Conservation (phyloP, 2,329 filamentous ascomycete genomes). For the Fusarium euwallaceae region DNA sequence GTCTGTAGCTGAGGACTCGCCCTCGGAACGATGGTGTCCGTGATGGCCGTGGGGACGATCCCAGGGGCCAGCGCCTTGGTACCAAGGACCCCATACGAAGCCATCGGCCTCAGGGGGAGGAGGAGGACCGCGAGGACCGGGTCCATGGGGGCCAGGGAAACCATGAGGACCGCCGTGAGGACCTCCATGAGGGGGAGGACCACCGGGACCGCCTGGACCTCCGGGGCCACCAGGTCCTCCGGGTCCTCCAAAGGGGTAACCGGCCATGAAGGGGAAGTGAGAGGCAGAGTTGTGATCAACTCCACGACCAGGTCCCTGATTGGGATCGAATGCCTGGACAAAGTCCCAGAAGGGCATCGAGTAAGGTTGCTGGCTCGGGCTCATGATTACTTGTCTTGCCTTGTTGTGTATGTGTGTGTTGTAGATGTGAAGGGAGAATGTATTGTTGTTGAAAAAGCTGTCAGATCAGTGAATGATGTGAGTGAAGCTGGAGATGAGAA, state of each 20-base stretch:
- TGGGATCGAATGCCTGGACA: slow-evolving; percentile 51
- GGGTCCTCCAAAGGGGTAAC: slow-evolving; percentile 52
- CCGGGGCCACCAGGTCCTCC: slow-evolving; percentile 17
- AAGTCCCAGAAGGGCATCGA: slow-evolving; percentile 52
- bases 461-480: slow-evolving; percentile 18
- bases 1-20: slow-evolving; percentile 35
- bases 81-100: slow-evolving; percentile 46
- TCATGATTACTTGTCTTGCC: slow-evolving; percentile 39
- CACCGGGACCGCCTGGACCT: slow-evolving; percentile 3
- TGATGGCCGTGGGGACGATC: slow-evolving; percentile 38
- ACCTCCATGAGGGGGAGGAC: slow-evolving; percentile 10
- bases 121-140: slow-evolving; percentile 34
- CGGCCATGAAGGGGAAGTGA: slow-evolving; percentile 45
- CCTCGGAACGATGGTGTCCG: slow-evolving; percentile 42
- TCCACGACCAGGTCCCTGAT: slow-evolving; percentile 50
- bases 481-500: slow-evolving; percentile 20
- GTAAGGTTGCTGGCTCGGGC: slow-evolving; percentile 39
- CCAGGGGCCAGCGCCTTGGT: slow-evolving; percentile 43
- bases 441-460: slow-evolving; percentile 2
- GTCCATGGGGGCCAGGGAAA: slow-evolving; percentile 12
- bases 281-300: slow-evolving; percentile 54
- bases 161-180: slow-evolving; percentile 21
- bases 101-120: slow-evolving; percentile 40
- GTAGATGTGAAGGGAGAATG: background rate
- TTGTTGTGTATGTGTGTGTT: slow-evolving; percentile 1